phyloP scores from a whole-genome alignment of 1,139 yeast species.

The Citeromyces hawaiiensis region DNA sequence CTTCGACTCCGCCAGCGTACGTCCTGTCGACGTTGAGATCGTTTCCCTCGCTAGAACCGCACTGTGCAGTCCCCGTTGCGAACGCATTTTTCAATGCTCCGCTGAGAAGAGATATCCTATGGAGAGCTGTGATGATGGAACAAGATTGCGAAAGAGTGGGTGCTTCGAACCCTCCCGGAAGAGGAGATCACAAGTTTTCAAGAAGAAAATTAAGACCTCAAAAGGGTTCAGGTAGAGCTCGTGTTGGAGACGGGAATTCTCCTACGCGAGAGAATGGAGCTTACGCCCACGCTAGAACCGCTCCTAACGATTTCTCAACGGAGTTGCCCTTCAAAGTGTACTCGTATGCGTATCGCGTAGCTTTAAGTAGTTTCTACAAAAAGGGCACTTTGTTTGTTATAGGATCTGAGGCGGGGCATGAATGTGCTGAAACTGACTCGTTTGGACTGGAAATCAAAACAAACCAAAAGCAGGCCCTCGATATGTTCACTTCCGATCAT shows the following conservation, averaged over 20 bases:
- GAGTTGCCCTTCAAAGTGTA: conserved; percentile 69
- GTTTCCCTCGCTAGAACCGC: conserved; percentile 87
- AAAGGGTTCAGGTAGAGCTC: conserved; percentile 90
- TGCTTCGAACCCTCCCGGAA: conserved; percentile 72
- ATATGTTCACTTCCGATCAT: conserved; percentile 46
- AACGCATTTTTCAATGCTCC: conserved; percentile 56
- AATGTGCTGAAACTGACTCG: conserved; percentile 13
- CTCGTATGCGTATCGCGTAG: conserved; percentile 63
- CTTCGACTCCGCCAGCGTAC: conserved; percentile 38
- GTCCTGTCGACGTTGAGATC: conserved; percentile 71
- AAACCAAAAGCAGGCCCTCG: conserved; percentile 25
- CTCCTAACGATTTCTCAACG: conserved; percentile 85
- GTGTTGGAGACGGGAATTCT: conserved; percentile 92
- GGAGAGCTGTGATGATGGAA: conserved; percentile 92
- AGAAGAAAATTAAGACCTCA: conserved; percentile 76
- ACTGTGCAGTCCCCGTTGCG: conserved; percentile 63
- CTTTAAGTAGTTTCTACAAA: conserved; percentile 70
- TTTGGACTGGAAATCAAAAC: conserved; percentile 13
- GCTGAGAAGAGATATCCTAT: conserved; percentile 76
- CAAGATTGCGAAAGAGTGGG: conserved; percentile 87
- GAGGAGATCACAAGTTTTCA: conserved; percentile 79
- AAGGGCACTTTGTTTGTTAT: conserved; percentile 59
- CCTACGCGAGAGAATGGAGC: conserved; percentile 89
- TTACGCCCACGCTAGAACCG: conserved; percentile 78
- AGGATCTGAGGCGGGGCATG: conserved; percentile 24